Base-by-base conservation (phyloP, 2,329 filamentous ascomycete species). In the Microdochium nivale region DNA sequence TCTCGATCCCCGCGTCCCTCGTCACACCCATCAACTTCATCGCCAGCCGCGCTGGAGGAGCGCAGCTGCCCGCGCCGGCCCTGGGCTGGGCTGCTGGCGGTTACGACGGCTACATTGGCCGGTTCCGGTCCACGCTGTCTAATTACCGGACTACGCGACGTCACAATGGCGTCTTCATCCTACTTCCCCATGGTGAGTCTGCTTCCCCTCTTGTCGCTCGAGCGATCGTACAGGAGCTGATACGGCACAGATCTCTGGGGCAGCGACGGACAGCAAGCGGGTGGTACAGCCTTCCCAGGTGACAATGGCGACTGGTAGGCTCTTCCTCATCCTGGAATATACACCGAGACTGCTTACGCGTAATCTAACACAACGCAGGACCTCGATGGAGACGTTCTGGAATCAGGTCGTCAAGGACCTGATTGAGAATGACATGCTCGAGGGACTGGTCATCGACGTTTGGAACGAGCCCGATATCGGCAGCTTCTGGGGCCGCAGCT, bases 381-480 rank as follows among this genome's bases (percentile, higher is more conserved):
- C 64, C 1, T 57, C 64, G 21, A 74, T 66, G 56, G 74, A 79
- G 49, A 53, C 55, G 0, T 78, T 74, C 51, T 54, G 76, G 1
- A 61, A 65, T 0, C 65, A 66, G 23, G 59, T 73, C 2, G 60
- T 72, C 24, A 58, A 59, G 1, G 71, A 67, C 49, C 61, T 73
- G 11, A 67, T 64, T 24, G 61, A 59, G 2, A 73, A 73, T 53
- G 56, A 62, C 30, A 68, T 66, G 59, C 62, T 58, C 21, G 61
- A 62, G 0, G 68, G 65, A 0, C 55, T 79, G 0, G 64, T 74
- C 0, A 61, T 74, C 10, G 77, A 80, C 49, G 70, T 78, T 33
- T 80, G 77, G 77, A 80, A 80, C 52, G 77, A 80, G 60, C 73
- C 77, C 0, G 76, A 79, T 51, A 19, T 61, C 10, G 52, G 55